A percentile compares a stretch with the other conserved stretches of the same genome.
phyloP scores from a whole-genome alignment of 805 yeast genomes.

The Lipomyces orientalis region DNA sequence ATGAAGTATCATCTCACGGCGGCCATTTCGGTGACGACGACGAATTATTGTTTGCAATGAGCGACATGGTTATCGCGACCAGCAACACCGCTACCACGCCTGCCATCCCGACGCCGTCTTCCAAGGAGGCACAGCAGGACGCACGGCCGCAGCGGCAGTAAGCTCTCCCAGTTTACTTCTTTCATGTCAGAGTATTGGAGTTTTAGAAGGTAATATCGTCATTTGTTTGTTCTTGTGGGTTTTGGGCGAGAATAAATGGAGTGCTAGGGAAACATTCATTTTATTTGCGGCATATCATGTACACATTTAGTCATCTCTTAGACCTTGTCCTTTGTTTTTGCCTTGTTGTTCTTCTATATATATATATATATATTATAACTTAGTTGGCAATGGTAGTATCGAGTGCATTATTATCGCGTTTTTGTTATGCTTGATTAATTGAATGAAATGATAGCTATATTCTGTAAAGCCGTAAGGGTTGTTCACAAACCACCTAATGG shows the following conservation, averaged over 20 bases:
- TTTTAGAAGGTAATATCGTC: not conserved
- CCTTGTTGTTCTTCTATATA: not conserved
- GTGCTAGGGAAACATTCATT: not conserved
- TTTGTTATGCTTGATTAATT: not conserved
- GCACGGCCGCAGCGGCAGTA: not conserved
- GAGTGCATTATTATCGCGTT: not conserved
- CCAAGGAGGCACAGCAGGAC: not conserved
- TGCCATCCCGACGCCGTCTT: not conserved
- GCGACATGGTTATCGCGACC: conserved; percentile 43
- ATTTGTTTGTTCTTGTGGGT: not conserved
- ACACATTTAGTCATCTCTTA: not conserved
- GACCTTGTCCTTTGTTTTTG: not conserved
- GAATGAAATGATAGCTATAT: not conserved
- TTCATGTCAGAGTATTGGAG: not conserved
- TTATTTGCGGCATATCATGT: not conserved
- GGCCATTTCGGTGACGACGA: conserved; percentile 43
- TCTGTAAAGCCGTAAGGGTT: too few species aligned
- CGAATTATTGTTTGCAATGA: conserved; percentile 49
- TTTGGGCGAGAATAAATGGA: conserved; percentile 2
- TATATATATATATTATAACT: not conserved
- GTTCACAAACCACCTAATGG: too few species aligned
- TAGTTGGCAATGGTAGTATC: not conserved
- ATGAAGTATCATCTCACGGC: conserved; percentile 12
- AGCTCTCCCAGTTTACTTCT: not conserved
- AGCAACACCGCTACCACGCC: not conserved